Base-by-base conservation (phyloP, 225 moss, liverwort and hornwort species). In the Marchantia polymorpha region DNA sequence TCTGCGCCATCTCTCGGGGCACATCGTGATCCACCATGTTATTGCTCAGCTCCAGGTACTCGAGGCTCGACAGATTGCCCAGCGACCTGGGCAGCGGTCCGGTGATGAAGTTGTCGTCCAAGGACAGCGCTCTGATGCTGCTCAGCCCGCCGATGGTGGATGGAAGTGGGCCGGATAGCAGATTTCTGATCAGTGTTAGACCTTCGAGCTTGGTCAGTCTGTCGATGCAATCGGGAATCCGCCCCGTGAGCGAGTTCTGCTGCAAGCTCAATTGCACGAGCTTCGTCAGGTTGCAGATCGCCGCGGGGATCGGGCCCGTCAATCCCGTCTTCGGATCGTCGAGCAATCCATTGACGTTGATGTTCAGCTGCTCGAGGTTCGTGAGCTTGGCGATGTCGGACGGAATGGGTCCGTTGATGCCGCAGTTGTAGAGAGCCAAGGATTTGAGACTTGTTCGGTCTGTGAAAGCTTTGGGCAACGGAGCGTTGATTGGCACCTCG, bases 71-170 rank as follows among this genome's bases (percentile, higher is more conserved):
- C 29, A 75, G 81, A 30, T 54, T 47, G 23, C 49, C 51, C 19
- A 81, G 27, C 26, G 74, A 65, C 64, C 19, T 66, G 25, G 81
- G 81, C 27, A 81, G 26, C 14, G 64, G 74, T 20, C 81, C 81
- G 12, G 81, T 81, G 66, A 81, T 22, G 52, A 51, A 5, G 65
- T 81, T 81, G 66, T 64, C 39, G 51, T 19, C 26, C 20, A 81
- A 0, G 2, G 39, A 10, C 8, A 81, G 27, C 29, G 16, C 29
- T 23, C 4, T 3, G 15, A 81, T 64, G 19, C 56, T 65, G 26
- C 30, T 31, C 30, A 81, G 52, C 9, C 17, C 53, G 39, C 66
- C 75, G 30, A 81, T 51, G 15, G 27, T 53, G 39, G 29, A 26
- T 14, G 81, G 81, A 17, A 81, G 22, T 49, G 74, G 74, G 13